Evolutionary conservation across 441 rosid species (phyloP), one percentile per base, ranked within the genome.

Genomic region (Jatropha multifida): DNA sequence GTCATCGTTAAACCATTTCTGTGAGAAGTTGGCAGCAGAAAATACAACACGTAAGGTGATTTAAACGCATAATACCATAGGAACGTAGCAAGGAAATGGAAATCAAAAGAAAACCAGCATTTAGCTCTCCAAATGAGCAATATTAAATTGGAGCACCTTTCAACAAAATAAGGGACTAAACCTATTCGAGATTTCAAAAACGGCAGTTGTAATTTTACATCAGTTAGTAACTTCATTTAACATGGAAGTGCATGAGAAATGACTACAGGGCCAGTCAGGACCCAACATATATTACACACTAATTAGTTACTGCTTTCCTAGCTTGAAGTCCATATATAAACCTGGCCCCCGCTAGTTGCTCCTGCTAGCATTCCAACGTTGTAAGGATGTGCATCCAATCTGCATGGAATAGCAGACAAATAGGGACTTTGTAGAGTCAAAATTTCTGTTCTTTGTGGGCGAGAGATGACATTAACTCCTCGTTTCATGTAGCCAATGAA

Each of bases 291-390:
- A 65, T 48, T 48, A 8, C n/a, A 5, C 15, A 10, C 27, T 11
- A 46, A 49, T 23, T 32, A 32, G 32, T 32, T 32, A 32, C 32
- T 32, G 48, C 7, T 11, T 62, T 69, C 72, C 78, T 82, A 79
- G 59, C 72, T 71, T 61, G 77, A 48, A n/a, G 91, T 87, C 96
- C 96, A 95, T 48, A 87, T 74, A 76, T 87, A 93, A 76, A 94
- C 93, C 69, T 88, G 90, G 40, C 97, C 96, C 3, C 96, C 92
- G 6, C 79, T 74, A 0, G 97, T 91, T 67, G 92, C 85, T 81
- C 86, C 99, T 23, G 97, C 97, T 7, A 93, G 74, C 81, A 79
- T 84, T 76, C 96, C 97, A 65, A 88, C 88, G 62, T 83, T 77
- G 69, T 10, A 69, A 67, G 94, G 99, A 76, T 94, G 96, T 1